Evolutionary conservation across 169 alveolate genomes (phyloP), one percentile per base, ranked within the genome.

Genomic region (Cytauxzoon felis): DNA sequence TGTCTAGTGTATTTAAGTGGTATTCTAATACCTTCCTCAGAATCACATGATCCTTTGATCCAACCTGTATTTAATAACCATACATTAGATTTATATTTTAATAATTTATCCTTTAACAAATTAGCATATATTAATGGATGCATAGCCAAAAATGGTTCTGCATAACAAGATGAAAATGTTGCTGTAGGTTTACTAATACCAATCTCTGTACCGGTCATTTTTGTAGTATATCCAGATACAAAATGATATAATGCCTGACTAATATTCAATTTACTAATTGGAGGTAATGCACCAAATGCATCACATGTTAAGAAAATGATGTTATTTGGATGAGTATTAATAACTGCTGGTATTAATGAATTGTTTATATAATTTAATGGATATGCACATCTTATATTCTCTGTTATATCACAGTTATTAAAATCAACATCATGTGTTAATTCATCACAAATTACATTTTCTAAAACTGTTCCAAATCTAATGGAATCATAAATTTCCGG

Each of bases 221-320:
- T 95, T 54, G 96, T 95, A 16, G 98, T 95, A 88, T 95, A 95
- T 30, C 98, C 98, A 49, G 94, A 84, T 58, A 95, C 94, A 76
- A 95, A 95, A 90, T 95, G 97, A 80, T 95, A 95, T 93, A 88
- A 89, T 73, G 94, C 94, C 82, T 94, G 94, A 60, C 86, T 93
- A 8, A 88, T 88, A 43, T 91, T 86, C 45, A 95, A 80, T 66
- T 89, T 88, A 38, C 95, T 79, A 34, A 95, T 92, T 0, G 98
- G 98, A 2, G 98, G 98, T 30, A 95, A 88, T 8, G 94, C 96
- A n/a, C 98, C 98, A 65, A 90, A 92, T 24, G 98, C 98, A 81
- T 95, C 98, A 71, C 98, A 95, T 42, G 91, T 85, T 18, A 96
- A 90, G 88, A 93, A 87, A 61, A 96, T 92, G 66, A 96, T 93